Evolutionary conservation across 805 yeast genomes (phyloP).

Genomic region (Saccharomycopsis selenospora): DNA sequence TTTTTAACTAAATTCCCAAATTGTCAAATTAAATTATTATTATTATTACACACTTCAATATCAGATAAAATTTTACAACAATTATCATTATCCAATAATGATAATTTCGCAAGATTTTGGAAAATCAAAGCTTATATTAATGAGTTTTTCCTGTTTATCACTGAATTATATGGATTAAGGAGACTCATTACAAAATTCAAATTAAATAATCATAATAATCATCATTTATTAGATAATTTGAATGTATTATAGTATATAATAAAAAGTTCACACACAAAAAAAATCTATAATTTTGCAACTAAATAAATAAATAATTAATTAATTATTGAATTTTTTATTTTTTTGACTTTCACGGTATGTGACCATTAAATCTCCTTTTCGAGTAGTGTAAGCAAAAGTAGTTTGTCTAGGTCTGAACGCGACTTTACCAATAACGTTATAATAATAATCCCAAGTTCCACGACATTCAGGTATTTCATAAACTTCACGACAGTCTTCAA

Average conservation of each 20-base stretch:
- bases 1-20: conserved; percentile 3
- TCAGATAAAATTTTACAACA: conserved; percentile 2
- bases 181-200: neutral
- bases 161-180: conserved; percentile 13
- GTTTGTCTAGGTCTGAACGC: conserved; percentile 12
- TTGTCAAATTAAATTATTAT: neutral
- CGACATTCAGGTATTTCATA: conserved; percentile 5
- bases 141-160: conserved; percentile 8
- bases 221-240: no score
- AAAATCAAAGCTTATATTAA: conserved; percentile 6
- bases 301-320: no score
- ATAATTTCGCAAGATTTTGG: conserved; percentile 7
- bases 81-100: neutral
- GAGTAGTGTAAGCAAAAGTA: conserved; percentile 9
- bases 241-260: no score
- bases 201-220: no score
- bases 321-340: no score
- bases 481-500: conserved; percentile 2
- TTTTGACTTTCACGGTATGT: neutral
- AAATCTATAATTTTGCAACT: no score
- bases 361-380: conserved; percentile 8
- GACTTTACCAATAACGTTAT: conserved; percentile 5
- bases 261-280: no score
- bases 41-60: conserved; percentile 4
- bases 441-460: conserved; percentile 4